Percentiles rank a stretch among this genome's conserved stretches.
Evolutionary conservation across 768 basidiomycete species (phyloP).

Genomic region (Boletus barrowsii): DNA sequence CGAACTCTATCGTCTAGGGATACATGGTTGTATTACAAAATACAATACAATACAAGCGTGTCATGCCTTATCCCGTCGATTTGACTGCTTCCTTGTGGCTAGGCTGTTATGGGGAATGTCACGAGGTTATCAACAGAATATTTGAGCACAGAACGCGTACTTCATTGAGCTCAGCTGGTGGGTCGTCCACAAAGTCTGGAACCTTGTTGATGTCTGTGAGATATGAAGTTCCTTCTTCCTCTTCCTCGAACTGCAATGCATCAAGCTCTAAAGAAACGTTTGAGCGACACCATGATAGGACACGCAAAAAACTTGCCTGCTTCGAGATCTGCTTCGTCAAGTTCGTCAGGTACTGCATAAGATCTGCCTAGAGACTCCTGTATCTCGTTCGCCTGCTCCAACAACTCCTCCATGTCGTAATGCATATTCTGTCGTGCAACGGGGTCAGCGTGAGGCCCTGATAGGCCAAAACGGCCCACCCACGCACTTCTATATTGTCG

Average conservation of each 20-base stretch:
- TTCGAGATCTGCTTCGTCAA: slow-evolving; percentile 96
- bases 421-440: slow-evolving; percentile 72
- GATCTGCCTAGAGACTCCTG: slow-evolving; percentile 92
- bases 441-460: not conserved
- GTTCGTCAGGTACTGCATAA: slow-evolving; percentile 94
- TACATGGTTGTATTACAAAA: slow-evolving; percentile 16
- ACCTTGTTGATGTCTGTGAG: slow-evolving; percentile 80
- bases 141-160: slow-evolving; percentile 34
- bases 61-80: slow-evolving; percentile 37
- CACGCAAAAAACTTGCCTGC: slow-evolving; percentile 58
- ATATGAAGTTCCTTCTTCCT: slow-evolving; percentile 89
- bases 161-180: slow-evolving; percentile 69
- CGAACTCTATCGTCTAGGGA: not conserved
- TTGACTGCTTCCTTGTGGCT: slow-evolving; percentile 54
- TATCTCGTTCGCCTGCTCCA: slow-evolving; percentile 97
- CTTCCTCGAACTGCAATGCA: slow-evolving; percentile 86
- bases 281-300: not conserved
- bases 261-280: slow-evolving; percentile 71
- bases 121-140: not conserved
- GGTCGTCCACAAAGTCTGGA: slow-evolving; percentile 90
- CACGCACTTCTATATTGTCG: slow-evolving; percentile 92
- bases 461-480: too few species aligned
- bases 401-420: slow-evolving; percentile 95
- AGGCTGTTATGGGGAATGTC: slow-evolving; percentile 31
- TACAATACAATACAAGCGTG: not conserved